A percentile compares a stretch with the other conserved stretches of the same genome.
phyloP scores from a whole-genome alignment of 345 rosid species.

The Crucihimalaya himalaica region DNA sequence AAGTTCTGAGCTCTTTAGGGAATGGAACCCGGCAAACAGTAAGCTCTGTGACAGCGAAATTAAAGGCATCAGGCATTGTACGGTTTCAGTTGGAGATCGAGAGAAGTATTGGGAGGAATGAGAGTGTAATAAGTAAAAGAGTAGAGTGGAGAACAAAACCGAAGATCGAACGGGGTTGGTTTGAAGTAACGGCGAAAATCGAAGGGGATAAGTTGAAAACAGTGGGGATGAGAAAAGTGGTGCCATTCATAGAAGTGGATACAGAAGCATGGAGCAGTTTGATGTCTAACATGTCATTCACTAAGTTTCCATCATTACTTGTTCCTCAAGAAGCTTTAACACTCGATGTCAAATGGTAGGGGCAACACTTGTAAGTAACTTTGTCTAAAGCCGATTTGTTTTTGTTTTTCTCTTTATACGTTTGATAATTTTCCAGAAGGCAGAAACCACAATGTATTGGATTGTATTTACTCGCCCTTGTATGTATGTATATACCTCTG shows the following conservation, averaged over 20 bases:
- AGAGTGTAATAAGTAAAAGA: slow-evolving; percentile 36
- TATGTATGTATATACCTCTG: slow-evolving; percentile 19
- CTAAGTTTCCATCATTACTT: slow-evolving; percentile 70
- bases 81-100: slow-evolving; percentile 66
- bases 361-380: slow-evolving; percentile 33
- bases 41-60: slow-evolving; percentile 49
- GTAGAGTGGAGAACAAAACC: slow-evolving; percentile 75
- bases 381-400: slow-evolving; percentile 5
- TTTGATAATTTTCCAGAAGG: slow-evolving; percentile 6
- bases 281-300: slow-evolving; percentile 70
- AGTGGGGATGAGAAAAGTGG: slow-evolving; percentile 50
- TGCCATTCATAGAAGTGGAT: slow-evolving; percentile 61
- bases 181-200: slow-evolving; percentile 57
- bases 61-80: slow-evolving; percentile 50
- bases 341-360: slow-evolving; percentile 77
- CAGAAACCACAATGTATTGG: slow-evolving; percentile 4
- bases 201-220: slow-evolving; percentile 62
- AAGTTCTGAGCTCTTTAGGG: slow-evolving; percentile 46
- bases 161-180: slow-evolving; percentile 60
- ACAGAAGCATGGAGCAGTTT: slow-evolving; percentile 70
- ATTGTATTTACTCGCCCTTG: slow-evolving; percentile 21
- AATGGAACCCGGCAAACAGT: slow-evolving; percentile 31
- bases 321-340: slow-evolving; percentile 81
- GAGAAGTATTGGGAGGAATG: slow-evolving; percentile 47
- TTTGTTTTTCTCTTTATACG: background rate